Evolutionary conservation across 257 asterid genomes (phyloP), one percentile per base, ranked within the genome.

Genomic region (Solanum microdontum): DNA sequence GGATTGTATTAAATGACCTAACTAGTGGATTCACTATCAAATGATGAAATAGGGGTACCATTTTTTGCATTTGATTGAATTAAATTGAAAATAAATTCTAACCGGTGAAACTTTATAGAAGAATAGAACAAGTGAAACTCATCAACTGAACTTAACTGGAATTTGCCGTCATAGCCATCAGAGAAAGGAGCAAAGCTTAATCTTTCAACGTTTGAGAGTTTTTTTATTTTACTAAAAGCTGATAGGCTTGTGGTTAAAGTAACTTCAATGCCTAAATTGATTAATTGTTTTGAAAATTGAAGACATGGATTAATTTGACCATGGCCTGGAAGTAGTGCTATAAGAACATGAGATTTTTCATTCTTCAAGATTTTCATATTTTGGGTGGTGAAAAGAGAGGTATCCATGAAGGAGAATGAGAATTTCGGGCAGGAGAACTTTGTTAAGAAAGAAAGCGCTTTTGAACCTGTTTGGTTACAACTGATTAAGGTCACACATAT

Each of bases 221-320:
- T 39, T 76, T 39, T 39, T 0, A 89, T 83, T 11, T 36, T 85
- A 4, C 12, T 66, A 26, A 13, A 64, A 45, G 90, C 87, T 3
- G 19, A 30, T 36, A 43, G 13, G 48, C 85, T 72, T 0, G 77
- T 79, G 9, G 85, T 30, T 12, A 89, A 89, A 6, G 90, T 89
- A 34, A 87, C 85, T 9, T 85, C 10, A 1, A 85, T 43, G 7
- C 89, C 91, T 36, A 66, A 10, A 6, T 64, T 69, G 39, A 87
- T 26, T 7, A 87, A 77, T 48, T 23, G 32, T 11, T 87, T 73
- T 2, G 91, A 82, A 5, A 89, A 68, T 23, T 73, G 88, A 32
- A 89, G 87, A 19, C 72, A 26, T 9, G 91, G 91, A 55, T 89
- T 89, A 84, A 89, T 87, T 32, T 89, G 91, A 33, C 91, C 90